Evolutionary conservation across 192 early-diverging fungal species (phyloP), one percentile per base, ranked within the genome.

Genomic region (Podila minutissima): DNA sequence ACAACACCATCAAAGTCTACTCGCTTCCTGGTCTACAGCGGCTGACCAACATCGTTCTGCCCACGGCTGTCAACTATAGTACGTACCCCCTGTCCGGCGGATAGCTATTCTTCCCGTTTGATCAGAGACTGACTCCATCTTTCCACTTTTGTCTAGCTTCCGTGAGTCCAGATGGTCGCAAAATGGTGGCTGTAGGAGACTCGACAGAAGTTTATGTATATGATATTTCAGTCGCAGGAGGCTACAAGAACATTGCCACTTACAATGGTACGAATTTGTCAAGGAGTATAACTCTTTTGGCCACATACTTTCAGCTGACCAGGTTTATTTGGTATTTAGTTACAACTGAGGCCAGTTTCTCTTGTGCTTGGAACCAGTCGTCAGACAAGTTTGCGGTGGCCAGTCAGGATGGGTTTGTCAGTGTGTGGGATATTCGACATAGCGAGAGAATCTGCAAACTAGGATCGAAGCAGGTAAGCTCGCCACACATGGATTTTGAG

Each of bases 341-440:
- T 0, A 88, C 91, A 12, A 91, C 86, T 49, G 96, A 97, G 66
- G 95, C 97, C 0, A 93, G 94, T 11, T 99, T 98, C 71, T 97
- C 95, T 9, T 97, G 96, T 82, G 91, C 97, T 32, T 99, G 96
- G 95, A 98, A 94, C 79, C 95, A 96, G 66, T 86, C 91, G 19
- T 96, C 94, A 2, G 94, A 96, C 69, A 94, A 92, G 74, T 99
- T 99, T 88, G 97, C 97, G 0, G 96, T 99, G 2, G 96, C 96
- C 13, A 96, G 92, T 83, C 95, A 97, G 81, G 94, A 98, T 82
- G 97, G 97, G 11, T 94, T 83, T 69, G 95, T 96, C 10, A 93
- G 90, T 57, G 94, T 99, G 1, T 99, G 95, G 95, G 97, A 99
- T 76, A 89, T 97, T 48, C 88, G 95, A 24, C 87, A 86, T 57